phyloP scores from a whole-genome alignment of 2,329 filamentous ascomycete genomes.

The Chrysoporthe austroafricana region DNA sequence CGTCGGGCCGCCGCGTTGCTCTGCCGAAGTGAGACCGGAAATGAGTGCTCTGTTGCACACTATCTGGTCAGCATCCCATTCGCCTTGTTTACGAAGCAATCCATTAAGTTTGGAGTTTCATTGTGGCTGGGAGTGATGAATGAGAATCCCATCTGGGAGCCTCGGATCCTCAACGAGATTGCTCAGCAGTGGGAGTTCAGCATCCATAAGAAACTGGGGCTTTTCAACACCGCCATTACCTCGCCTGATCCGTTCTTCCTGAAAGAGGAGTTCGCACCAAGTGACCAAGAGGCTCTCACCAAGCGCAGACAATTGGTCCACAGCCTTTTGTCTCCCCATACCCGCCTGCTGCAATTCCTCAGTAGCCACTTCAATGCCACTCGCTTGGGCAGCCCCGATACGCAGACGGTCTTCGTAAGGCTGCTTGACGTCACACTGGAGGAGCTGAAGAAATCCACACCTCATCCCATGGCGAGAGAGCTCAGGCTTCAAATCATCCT shows the following conservation, averaged over 20 bases:
- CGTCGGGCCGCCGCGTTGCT: constrained; percentile 84
- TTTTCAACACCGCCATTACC: constrained; percentile 76
- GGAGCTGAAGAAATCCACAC: constrained; percentile 69
- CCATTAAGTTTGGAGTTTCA: constrained; percentile 92
- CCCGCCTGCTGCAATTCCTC: constrained; percentile 84
- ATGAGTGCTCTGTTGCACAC: constrained; percentile 79
- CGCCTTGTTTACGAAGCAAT: constrained; percentile 88
- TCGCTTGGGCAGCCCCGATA: constrained; percentile 80
- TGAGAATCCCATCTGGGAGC: constrained; percentile 87
- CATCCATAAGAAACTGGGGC: constrained; percentile 74
- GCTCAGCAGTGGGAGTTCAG: constrained; percentile 89
- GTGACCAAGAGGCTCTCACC: constrained; percentile 74
- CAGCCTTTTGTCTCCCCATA: constrained; percentile 84
- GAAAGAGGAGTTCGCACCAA: constrained; percentile 91
- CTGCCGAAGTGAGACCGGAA: constrained; percentile 70
- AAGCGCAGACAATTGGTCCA: constrained; percentile 80
- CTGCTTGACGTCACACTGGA: constrained; percentile 79
- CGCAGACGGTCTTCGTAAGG: constrained; percentile 79
- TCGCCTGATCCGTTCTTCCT: constrained; percentile 85
- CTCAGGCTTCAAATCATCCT: constrained; percentile 88
- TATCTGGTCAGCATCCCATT: constrained; percentile 94
- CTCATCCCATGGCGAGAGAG: constrained; percentile 88
- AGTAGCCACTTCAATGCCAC: constrained; percentile 94
- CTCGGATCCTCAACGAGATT: constrained; percentile 83
- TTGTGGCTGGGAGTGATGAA: constrained; percentile 97